Base-by-base conservation (phyloP, 228 moss, liverwort and hornwort species). In the Sphagnum magellanicum region DNA sequence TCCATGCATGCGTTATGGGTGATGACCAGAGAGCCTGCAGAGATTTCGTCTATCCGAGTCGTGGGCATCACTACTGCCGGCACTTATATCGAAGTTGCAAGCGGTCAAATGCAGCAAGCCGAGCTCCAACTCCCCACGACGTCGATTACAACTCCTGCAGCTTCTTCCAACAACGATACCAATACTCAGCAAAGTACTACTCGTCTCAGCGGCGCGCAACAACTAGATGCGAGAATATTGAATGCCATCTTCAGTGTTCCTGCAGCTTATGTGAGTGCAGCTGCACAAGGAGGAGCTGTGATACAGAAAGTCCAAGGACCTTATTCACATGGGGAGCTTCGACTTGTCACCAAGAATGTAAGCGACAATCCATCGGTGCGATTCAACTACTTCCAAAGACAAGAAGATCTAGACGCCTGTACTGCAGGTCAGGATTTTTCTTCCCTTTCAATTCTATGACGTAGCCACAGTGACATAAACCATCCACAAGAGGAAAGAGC, bases 241-340 rank as follows among this genome's bases (percentile, higher is more conserved):
- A 12, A 10, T 0, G 64, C 79, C 6, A 61, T 81, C 50, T 6
- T 64, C 5, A 50, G 48, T 1, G 0, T 51, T 0, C 75, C 63
- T 0, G 0, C 3, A 0, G 9, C 67, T 0, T 70, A 57, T 52
- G 66, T 0, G 4, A 10, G n/a, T 1, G 74, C 74, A 8, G 67
- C 79, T 8, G 3, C 65, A 9, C 85, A 88, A 62, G 74, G 82
- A 9, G 91, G 89, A 6, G 71, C 87, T 48, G 78, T 93, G 15
- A 68, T 84, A 59, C 80, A 86, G 70, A 90, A 93, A 72, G 68
- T 90, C 49, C 85, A 79, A 47, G 72, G 72, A 16, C 90, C 93
- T 46, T 52, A 74, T 49, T 90, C 88, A 14, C 68, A 59, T 52
- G 90, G 93, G 50, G 70, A 49, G 49, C 69, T 93, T 65, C 82